Conservation (phyloP, 495 filamentous ascomycete genomes). For the Tetracladium setigerum region DNA sequence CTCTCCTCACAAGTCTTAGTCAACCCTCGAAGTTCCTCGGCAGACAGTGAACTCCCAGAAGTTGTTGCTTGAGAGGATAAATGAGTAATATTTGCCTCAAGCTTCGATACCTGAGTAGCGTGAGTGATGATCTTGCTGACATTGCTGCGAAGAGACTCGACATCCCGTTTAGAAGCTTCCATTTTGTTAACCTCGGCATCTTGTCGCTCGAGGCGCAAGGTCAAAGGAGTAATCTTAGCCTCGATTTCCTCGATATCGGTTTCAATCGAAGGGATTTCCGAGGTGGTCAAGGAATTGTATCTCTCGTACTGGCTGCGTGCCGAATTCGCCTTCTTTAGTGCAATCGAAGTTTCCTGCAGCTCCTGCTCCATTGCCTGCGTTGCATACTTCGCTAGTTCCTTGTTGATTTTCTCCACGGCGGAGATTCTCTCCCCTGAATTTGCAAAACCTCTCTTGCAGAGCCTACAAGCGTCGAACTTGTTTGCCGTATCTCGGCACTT, state of each 20-base stretch:
- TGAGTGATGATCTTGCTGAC: slow-evolving; percentile 70
- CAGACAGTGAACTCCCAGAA: slow-evolving; percentile 50
- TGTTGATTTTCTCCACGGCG: slow-evolving; percentile 54
- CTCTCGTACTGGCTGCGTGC: slow-evolving; percentile 64
- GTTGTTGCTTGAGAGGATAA: slow-evolving; percentile 65
- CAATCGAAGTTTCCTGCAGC: slow-evolving; percentile 41
- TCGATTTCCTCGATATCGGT: slow-evolving; percentile 50
- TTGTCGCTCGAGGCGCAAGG: slow-evolving; percentile 62
- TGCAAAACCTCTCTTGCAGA: slow-evolving; percentile 60
- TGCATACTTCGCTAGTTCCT: slow-evolving; percentile 46
- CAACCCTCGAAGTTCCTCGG: slow-evolving; percentile 79
- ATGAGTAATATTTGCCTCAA: slow-evolving; percentile 62
- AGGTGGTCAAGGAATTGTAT: slow-evolving; percentile 56
- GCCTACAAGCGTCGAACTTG: slow-evolving; percentile 56
- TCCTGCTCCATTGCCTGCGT: slow-evolving; percentile 46
- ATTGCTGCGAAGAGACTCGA: slow-evolving; percentile 66
- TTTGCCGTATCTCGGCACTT: slow-evolving; percentile 52
- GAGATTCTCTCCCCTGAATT: slow-evolving; percentile 48
- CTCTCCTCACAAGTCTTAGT: slow-evolving; percentile 61
- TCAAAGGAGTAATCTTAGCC: slow-evolving; percentile 47
- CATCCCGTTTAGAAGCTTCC: slow-evolving; percentile 58
- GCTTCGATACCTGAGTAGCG: slow-evolving; percentile 58
- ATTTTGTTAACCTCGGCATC: slow-evolving; percentile 61
- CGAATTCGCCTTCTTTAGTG: slow-evolving; percentile 47
- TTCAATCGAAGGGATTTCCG: slow-evolving; percentile 62